Conservation (phyloP, 352 stramenopile species). For the Pythium insidiosum region DNA sequence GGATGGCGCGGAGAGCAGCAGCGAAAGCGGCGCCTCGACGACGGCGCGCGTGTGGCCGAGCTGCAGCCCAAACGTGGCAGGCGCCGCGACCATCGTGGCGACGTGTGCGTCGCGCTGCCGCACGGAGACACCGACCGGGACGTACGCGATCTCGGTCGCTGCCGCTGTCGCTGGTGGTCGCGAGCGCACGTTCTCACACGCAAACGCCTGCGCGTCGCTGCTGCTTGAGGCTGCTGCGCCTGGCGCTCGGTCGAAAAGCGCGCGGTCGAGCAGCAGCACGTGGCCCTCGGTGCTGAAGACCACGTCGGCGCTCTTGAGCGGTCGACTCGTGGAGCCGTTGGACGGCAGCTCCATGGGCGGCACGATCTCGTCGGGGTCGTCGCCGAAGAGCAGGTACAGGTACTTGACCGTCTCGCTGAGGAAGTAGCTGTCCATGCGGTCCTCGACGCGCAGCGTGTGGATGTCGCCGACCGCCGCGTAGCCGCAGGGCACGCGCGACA, state of each 20-base stretch:
- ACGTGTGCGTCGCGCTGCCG: conserved; percentile 50
- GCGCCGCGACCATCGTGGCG: conserved; percentile 56
- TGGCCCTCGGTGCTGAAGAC: conserved; percentile 83
- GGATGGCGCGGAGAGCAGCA: conserved; percentile 27
- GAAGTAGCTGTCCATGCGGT: conserved; percentile 99
- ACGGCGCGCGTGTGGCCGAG: conserved; percentile 25
- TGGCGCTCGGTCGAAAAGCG: conserved; percentile 31
- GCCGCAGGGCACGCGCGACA: conserved; percentile 86
- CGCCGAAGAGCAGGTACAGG: conserved; percentile 97
- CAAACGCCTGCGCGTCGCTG: conserved; percentile 7
- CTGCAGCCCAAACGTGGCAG: conserved; percentile 54
- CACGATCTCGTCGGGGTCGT: conserved; percentile 70
- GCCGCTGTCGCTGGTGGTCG: no score
- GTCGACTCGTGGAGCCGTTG: conserved; percentile 5
- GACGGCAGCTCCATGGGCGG: conserved; percentile 19
- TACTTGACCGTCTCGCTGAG: conserved; percentile 99
- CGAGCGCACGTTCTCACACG: conserved; percentile 33
- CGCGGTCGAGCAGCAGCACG: conserved; percentile 51
- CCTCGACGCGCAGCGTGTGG: conserved; percentile 82
- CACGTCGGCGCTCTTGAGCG: conserved; percentile 58
- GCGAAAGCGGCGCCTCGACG: conserved; percentile 47
- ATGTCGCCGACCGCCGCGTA: conserved; percentile 91
- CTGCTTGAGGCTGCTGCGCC: not conserved
- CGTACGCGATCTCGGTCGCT: conserved; percentile 6
- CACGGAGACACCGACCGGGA: conserved; percentile 51